Percentiles rank a stretch among this genome's conserved stretches.
These are phyloP conservation scores for Miscanthus sacchariflorus DNA, from an alignment of 202 grass and related monocot species.

Conservation along the genomic window DNA sequence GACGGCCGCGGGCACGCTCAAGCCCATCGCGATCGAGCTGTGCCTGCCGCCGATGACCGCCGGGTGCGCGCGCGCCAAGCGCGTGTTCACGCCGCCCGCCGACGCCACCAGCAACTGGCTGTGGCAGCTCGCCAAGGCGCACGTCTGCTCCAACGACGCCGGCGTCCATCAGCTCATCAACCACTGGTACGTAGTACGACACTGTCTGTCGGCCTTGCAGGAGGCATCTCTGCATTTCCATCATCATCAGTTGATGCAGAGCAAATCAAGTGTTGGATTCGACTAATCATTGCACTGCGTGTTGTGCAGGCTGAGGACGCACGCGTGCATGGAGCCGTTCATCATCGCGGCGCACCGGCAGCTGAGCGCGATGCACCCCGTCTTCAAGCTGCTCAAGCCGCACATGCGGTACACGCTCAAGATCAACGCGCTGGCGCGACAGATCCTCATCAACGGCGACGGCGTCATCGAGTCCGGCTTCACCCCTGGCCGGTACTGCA, in stretches of 20 bases:
- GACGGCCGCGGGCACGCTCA: constrained; percentile 67
- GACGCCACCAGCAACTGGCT: constrained; percentile 90
- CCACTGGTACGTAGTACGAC: constrained; percentile 66
- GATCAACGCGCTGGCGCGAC: constrained; percentile 90
- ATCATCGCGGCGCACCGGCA: constrained; percentile 88
- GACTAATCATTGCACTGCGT: no score
- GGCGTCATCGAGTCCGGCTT: constrained; percentile 96
- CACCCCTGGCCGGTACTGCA: constrained; percentile 74
- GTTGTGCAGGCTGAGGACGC: constrained; percentile 74
- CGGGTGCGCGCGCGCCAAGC: constrained; percentile 64
- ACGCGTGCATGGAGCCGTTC: constrained; percentile 94
- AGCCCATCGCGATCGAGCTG: constrained; percentile 91
- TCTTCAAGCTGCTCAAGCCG: constrained; percentile 94
- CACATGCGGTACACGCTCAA: constrained; percentile 93
- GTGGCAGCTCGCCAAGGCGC: constrained; percentile 95
- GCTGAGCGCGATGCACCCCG: constrained; percentile 87
- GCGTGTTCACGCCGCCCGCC: constrained; percentile 74
- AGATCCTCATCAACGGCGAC: constrained; percentile 93
- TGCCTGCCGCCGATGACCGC: constrained; percentile 64
- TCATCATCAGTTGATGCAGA: no score
- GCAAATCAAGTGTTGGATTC: not conserved
- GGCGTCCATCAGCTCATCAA: constrained; percentile 95
- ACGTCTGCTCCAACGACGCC: constrained; percentile 94
- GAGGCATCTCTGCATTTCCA: not conserved
- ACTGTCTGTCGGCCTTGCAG: no score